These are phyloP conservation scores for Lotmaria passim DNA, from an alignment of 208 protist genomes.

Conservation along the genomic window DNA sequence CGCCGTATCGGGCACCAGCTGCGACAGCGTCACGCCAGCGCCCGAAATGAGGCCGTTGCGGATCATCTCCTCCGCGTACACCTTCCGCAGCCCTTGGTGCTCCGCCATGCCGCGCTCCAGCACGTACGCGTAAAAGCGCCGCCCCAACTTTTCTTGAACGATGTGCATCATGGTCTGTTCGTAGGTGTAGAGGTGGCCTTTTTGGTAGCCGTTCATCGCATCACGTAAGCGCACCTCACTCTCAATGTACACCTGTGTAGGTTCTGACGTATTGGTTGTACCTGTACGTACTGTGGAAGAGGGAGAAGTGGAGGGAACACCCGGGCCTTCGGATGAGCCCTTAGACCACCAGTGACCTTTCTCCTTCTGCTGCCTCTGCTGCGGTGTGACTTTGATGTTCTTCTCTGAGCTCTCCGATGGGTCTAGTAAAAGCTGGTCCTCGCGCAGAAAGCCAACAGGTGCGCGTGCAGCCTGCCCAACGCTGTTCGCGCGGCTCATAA, in stretches of 20 bases:
- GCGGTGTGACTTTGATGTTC: background rate
- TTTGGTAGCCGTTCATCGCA: slow-evolving; percentile 65
- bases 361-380: background rate
- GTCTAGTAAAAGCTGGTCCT: slow-evolving; percentile 24
- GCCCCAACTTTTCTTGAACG: slow-evolving; percentile 38
- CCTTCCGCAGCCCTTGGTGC: slow-evolving; percentile 17
- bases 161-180: slow-evolving; percentile 53
- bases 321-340: background rate
- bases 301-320: background rate
- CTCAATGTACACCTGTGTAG: slow-evolving; percentile 31
- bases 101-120: slow-evolving; percentile 31
- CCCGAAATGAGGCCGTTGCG: slow-evolving; percentile 54
- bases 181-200: slow-evolving; percentile 54
- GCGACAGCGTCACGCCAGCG: slow-evolving; percentile 31
- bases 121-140: slow-evolving; percentile 44
- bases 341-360: background rate
- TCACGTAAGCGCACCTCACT: slow-evolving; percentile 46
- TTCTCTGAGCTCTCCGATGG: too few relatives aligned
- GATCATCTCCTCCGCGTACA: slow-evolving; percentile 68
- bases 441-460: slow-evolving; percentile 13
- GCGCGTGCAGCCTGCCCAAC: slow-evolving; percentile 15
- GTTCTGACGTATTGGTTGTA: background rate
- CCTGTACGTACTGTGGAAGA: background rate
- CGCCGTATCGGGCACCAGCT: slow-evolving; percentile 44
- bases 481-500: slow-evolving; percentile 39